These are phyloP conservation scores for Chrysoporthe puriensis DNA, from an alignment of 2,329 filamentous ascomycete genomes.

Conservation along the genomic window DNA sequence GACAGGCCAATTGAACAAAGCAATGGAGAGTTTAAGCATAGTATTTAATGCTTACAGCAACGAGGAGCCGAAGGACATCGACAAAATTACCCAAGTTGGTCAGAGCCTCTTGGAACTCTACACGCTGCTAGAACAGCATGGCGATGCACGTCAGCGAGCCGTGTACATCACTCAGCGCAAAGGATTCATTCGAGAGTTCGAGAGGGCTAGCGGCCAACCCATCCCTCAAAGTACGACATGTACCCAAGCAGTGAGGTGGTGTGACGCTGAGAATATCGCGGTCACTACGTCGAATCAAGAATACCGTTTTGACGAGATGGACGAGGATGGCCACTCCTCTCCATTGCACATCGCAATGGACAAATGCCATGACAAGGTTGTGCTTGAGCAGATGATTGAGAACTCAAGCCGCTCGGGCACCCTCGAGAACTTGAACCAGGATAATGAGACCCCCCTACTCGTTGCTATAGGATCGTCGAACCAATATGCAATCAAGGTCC, in stretches of 20 bases:
- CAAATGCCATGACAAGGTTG: background rate
- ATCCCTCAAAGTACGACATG: constrained; percentile 1
- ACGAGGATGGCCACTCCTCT: constrained; percentile 10
- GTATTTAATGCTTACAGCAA: constrained; percentile 9
- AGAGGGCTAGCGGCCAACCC: constrained; percentile 2
- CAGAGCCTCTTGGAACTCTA: constrained; percentile 13
- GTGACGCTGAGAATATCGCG: background rate
- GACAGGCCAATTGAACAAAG: background rate
- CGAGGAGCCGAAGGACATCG: background rate
- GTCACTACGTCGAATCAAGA: background rate
- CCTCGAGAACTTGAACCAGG: constrained; percentile 1
- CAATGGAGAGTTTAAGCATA: constrained; percentile 11
- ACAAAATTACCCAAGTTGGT: constrained; percentile 5
- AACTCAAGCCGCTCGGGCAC: constrained; percentile 9
- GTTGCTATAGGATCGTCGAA: constrained; percentile 11
- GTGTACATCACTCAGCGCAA: constrained; percentile 14
- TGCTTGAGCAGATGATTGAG: constrained; percentile 23
- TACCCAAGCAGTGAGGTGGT: constrained; percentile 19
- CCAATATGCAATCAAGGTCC: background rate
- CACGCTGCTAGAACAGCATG: background rate
- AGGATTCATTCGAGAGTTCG: constrained; percentile 14
- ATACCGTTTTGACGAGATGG: constrained; percentile 13
- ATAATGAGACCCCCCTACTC: constrained; percentile 19
- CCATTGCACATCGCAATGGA: constrained; percentile 20
- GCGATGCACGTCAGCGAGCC: background rate